Evolutionary conservation across 371 early-diverging fungal genomes (phyloP).

Genomic region (Rhizomucor pusillus): DNA sequence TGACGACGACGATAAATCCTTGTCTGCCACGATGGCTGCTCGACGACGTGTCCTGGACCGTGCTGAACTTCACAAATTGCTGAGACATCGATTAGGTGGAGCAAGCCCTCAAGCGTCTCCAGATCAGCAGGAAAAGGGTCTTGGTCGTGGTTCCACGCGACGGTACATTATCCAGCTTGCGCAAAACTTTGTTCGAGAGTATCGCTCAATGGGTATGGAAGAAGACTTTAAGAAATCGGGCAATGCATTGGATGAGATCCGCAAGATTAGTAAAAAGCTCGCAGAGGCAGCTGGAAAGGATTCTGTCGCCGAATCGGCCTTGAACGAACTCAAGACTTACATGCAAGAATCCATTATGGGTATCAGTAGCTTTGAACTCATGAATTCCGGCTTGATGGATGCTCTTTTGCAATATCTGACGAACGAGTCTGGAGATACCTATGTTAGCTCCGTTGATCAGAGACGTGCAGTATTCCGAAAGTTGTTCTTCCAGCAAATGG

Average conservation of each 20-base stretch:
- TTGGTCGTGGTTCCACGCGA: conserved; percentile 37
- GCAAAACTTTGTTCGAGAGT: conserved; percentile 16
- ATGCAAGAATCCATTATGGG: conserved; percentile 41
- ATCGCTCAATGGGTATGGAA: not conserved
- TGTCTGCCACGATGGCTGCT: not conserved
- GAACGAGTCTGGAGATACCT: conserved; percentile 8
- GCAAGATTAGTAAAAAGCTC: conserved; percentile 18
- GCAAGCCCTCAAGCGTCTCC: not conserved
- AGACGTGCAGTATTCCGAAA: conserved; percentile 41
- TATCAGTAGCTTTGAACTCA: conserved; percentile 80
- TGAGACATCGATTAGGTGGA: conserved; percentile 26
- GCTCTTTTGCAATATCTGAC: conserved; percentile 55
- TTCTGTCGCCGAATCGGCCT: conserved; percentile 8
- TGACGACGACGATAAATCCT: conserved; percentile 7
- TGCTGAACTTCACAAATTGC: conserved; percentile 22
- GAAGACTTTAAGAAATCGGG: conserved; percentile 6
- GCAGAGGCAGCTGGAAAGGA: conserved; percentile 9
- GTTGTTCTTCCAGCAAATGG: conserved; percentile 47
- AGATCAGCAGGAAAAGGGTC: conserved; percentile 26
- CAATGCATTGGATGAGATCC: conserved; percentile 26
- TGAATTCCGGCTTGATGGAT: conserved; percentile 73
- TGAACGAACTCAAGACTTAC: conserved; percentile 21
- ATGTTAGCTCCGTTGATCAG: conserved; percentile 18
- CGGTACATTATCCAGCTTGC: conserved; percentile 34
- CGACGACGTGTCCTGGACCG: conserved; percentile 29